Evolutionary conservation across 73 alveolate species (phyloP), one percentile per base, ranked within the genome.

Genomic region (Durusdinium trenchii): DNA sequence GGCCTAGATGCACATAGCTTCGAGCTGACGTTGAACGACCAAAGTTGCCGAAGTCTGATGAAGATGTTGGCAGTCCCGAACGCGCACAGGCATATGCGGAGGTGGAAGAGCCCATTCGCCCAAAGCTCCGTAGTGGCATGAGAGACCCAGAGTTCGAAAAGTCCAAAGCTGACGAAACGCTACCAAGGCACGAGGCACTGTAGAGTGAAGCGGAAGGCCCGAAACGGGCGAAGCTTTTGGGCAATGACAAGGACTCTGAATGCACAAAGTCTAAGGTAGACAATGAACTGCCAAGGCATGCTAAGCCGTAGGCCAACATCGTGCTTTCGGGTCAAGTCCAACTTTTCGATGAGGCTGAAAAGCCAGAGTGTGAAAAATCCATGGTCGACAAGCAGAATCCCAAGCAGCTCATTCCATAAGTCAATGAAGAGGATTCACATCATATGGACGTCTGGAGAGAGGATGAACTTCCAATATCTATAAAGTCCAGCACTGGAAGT

Each of bases 361-460:
- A 28, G 38, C 81, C 98, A 42, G 30, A 75, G 36, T 75, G 98
- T 47, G 93, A 50, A 54, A 93, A 57, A 83, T 93, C 98, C 82
- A 45, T 69, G 5, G 28, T 47, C 48, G 47, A 93, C 38, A 62
- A 82, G 98, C 93, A 93, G 75, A 45, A 75, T 54, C 69, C 98
- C 26, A 42, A 76, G 0, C 98, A 46, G 51, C 81, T 52, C 98
- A 75, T 93, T 48, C 98, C 98, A 75, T 93, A 93, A 54, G 92
- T 64, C 51, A 36, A 47, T 26, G 36, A 28, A 3, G 82, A 51
- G 14, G 71, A 69, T 46, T 52, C 98, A 36, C 91, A 75, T 46
- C 98, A 36, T 71, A 81, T 43, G 93, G 50, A 94, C 61, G 93
- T 76, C 93, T 94, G 99, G 1, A n/a, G 83, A 52, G 84, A 52